phyloP scores from a whole-genome alignment of 257 asterid genomes.

The Nicotiana knightiana region DNA sequence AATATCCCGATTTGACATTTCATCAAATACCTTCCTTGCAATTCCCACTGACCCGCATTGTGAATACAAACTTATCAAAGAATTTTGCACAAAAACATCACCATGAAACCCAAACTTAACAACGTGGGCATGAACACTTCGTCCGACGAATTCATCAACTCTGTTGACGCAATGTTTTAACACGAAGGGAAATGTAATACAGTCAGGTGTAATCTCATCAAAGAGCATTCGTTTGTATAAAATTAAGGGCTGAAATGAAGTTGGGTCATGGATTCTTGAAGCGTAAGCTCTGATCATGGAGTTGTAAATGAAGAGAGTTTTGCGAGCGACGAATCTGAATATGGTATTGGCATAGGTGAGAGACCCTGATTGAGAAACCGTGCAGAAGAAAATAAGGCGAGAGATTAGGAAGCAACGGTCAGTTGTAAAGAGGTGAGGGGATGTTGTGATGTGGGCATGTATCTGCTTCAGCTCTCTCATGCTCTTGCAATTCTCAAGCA shows the following conservation, averaged over 20 bases:
- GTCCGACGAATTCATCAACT: constrained; percentile 31
- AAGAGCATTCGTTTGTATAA: constrained; percentile 47
- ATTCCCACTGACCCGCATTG: constrained; percentile 40
- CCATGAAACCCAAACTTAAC: constrained; percentile 43
- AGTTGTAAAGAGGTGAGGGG: constrained; percentile 32
- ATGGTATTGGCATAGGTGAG: constrained; percentile 39
- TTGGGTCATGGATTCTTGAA: constrained; percentile 32
- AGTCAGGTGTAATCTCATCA: constrained; percentile 39
- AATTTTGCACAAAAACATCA: constrained; percentile 59
- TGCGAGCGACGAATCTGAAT: constrained; percentile 33
- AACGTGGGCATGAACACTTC: constrained; percentile 45
- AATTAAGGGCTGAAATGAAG: constrained; percentile 28
- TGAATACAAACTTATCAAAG: constrained; percentile 46
- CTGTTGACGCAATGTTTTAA: constrained; percentile 60
- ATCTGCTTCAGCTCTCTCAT: constrained; percentile 47
- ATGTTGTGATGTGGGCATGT: constrained; percentile 43
- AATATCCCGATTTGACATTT: constrained; percentile 53
- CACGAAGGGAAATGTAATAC: constrained; percentile 58
- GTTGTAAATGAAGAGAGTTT: constrained; percentile 51
- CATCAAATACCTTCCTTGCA: constrained; percentile 68
- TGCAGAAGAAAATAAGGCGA: constrained; percentile 54
- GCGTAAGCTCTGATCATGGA: constrained; percentile 70
- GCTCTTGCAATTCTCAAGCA: constrained; percentile 46
- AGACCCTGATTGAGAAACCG: constrained; percentile 33
- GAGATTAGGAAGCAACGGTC: constrained; percentile 51